These are phyloP conservation scores for Isatis lusitanica DNA, from an alignment of 441 rosid genomes.

Conservation along the genomic window DNA sequence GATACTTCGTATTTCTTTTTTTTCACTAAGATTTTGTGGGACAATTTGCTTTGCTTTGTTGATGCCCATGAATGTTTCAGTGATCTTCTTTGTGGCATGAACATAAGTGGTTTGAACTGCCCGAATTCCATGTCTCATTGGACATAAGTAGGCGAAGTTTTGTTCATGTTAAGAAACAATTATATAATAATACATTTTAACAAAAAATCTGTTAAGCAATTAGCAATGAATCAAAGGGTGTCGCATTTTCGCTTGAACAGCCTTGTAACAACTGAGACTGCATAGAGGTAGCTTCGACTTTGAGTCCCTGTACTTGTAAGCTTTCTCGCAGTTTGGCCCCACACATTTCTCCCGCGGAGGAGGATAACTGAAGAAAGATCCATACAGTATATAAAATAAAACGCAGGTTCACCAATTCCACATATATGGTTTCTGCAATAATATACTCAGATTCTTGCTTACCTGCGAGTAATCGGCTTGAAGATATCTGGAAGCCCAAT, in stretches of 20 bases:
- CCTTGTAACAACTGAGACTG: slow-evolving; percentile 67
- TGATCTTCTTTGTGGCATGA: no score
- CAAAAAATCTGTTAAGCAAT: background rate
- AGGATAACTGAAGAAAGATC: slow-evolving; percentile 52
- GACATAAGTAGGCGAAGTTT: background rate
- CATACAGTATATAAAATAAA: background rate
- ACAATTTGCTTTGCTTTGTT: no score
- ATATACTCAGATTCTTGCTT: background rate
- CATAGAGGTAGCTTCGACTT: slow-evolving; percentile 72
- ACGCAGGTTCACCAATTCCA: background rate
- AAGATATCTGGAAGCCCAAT: slow-evolving; percentile 64
- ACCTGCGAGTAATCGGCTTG: slow-evolving; percentile 46
- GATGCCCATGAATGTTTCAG: no score
- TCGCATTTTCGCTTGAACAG: slow-evolving; percentile 48
- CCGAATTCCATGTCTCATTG: background rate
- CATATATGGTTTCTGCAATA: background rate
- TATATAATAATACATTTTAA: background rate
- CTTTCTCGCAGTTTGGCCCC: slow-evolving; percentile 62
- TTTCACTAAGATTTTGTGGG: no score
- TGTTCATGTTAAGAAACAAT: background rate
- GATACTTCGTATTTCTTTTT: no score
- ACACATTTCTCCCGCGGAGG: slow-evolving; percentile 71
- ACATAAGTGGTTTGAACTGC: no score
- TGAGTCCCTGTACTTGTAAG: slow-evolving; percentile 69
- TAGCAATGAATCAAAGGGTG: slow-evolving; percentile 30